phyloP scores from a whole-genome alignment of 495 filamentous ascomycete genomes.

The Cenococcum geophilum region DNA sequence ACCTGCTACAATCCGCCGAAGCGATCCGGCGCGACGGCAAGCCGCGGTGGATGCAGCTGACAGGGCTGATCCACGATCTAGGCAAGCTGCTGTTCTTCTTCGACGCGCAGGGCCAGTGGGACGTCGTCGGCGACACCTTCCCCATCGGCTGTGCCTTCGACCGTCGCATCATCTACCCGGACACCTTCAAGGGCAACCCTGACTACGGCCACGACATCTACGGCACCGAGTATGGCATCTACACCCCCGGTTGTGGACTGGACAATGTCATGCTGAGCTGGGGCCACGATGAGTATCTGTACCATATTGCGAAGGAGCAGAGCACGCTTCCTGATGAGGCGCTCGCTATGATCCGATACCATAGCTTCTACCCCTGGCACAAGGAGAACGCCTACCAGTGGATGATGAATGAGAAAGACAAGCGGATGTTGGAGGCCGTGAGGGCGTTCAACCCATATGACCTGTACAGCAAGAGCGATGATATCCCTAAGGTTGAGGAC shows the following conservation, averaged over 20 bases:
- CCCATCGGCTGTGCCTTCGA: slow-evolving; percentile 84
- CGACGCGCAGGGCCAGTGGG: slow-evolving; percentile 79
- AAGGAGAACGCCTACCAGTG: slow-evolving; percentile 66
- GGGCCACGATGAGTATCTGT: slow-evolving; percentile 91
- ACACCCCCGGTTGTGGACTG: slow-evolving; percentile 66
- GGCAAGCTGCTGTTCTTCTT: slow-evolving; percentile 86
- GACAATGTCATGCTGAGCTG: slow-evolving; percentile 83
- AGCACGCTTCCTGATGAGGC: slow-evolving; percentile 69
- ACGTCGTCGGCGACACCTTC: slow-evolving; percentile 87
- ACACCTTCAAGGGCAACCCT: slow-evolving; percentile 66
- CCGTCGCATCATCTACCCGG: slow-evolving; percentile 67
- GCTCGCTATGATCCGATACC: slow-evolving; percentile 84
- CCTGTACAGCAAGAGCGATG: slow-evolving; percentile 86
- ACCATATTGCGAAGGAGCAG: slow-evolving; percentile 75
- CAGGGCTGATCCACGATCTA: slow-evolving; percentile 82
- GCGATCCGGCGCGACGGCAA: slow-evolving; percentile 83
- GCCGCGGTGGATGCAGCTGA: slow-evolving; percentile 88
- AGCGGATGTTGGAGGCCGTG: slow-evolving; percentile 70
- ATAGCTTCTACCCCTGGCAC: slow-evolving; percentile 90
- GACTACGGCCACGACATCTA: slow-evolving; percentile 62
- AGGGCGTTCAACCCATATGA: slow-evolving; percentile 88
- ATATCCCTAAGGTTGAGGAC: slow-evolving; percentile 63
- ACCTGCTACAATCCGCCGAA: slow-evolving; percentile 78
- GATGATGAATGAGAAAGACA: slow-evolving; percentile 77
- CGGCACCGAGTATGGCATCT: slow-evolving; percentile 68